Conservation (phyloP, 164 flowering plant species). For the Chimonanthus praecox region DNA sequence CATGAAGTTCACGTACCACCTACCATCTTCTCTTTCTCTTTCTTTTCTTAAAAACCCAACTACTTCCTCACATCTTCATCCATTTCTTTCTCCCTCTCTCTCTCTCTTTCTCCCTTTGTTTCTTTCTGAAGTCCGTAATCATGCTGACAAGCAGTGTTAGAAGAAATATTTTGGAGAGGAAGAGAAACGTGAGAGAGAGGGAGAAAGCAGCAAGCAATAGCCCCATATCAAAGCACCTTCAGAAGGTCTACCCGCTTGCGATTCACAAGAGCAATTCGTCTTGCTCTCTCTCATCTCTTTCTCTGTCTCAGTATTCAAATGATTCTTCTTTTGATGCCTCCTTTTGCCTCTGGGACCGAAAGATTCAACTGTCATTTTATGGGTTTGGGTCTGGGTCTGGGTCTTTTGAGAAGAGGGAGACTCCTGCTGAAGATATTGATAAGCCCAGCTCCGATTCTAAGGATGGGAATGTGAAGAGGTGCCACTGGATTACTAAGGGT, state of each 20-base stretch:
- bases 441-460: conserved; percentile 11
- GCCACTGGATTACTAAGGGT: conserved; percentile 83
- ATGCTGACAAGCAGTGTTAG: conserved; percentile 51
- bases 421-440: neutral
- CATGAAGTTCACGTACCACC: conserved; percentile 44
- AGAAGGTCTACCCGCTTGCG: conserved; percentile 74
- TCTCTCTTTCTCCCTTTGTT: neutral
- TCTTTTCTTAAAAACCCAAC: conserved; percentile 6
- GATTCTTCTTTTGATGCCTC: conserved; percentile 52
- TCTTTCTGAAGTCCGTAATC: neutral
- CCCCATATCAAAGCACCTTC: conserved; percentile 53
- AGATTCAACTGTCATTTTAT: neutral
- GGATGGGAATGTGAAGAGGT: conserved; percentile 49
- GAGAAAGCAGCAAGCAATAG: conserved; percentile 39
- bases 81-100: conserved; percentile 7
- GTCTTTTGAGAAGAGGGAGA: conserved; percentile 10
- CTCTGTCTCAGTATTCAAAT: conserved; percentile 50
- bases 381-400: neutral
- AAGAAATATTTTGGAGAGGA: conserved; percentile 41
- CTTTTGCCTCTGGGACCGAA: conserved; percentile 13
- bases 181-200: conserved; percentile 27
- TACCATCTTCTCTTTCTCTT: conserved; percentile 21
- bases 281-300: conserved; percentile 52
- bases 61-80: conserved; percentile 11
- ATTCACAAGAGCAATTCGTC: conserved; percentile 52